Evolutionary conservation across 306 rosid species (phyloP), one percentile per base, ranked within the genome.

Genomic region (Hippophae rhamnoides): DNA sequence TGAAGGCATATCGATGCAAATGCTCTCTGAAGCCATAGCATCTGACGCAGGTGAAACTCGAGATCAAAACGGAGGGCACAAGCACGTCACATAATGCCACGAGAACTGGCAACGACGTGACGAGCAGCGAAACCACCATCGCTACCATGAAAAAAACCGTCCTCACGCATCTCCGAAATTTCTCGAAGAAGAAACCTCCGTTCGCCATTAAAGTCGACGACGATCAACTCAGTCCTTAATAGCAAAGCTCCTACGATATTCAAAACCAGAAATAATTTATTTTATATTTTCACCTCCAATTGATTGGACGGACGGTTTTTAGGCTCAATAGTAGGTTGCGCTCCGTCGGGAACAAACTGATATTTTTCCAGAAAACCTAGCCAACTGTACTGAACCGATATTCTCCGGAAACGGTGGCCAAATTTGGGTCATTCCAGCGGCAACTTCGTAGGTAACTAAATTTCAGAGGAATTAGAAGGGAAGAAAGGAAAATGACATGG

Each of bases 131-230:
- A 43, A 75, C 89, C 67, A 86, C 62, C 97, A 90, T 75, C 51
- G 85, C 89, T 69, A 84, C 81, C 73, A 90, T 84, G 75, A 90
- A 90, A 72, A 84, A 86, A 72, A 81, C 64, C 81, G 95, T 90
- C 76, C 94, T 68, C 13, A 82, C 40, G 61, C 84, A 84, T 72
- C 97, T 81, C 59, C 85, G 61, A 58, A 67, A 58, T 85, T 87
- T 81, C 78, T 86, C 95, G 25, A 85, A 47, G 62, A 79, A 85
- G 51, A 71, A 72, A 11, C 94, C 85, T 63, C 90, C 95, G 73
- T 82, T 86, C 68, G 88, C 94, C 97, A 89, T 89, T 41, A 3
- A 31, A 50, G 14, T 18, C 9, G 18, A 64, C 11, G 13, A 71
- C 7, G 67, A 78, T 65, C 68, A 69, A 42, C 38, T 51, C 69